Evolutionary conservation across 2,329 filamentous ascomycete species (phyloP).

Genomic region (Botrytis paeoniae): DNA sequence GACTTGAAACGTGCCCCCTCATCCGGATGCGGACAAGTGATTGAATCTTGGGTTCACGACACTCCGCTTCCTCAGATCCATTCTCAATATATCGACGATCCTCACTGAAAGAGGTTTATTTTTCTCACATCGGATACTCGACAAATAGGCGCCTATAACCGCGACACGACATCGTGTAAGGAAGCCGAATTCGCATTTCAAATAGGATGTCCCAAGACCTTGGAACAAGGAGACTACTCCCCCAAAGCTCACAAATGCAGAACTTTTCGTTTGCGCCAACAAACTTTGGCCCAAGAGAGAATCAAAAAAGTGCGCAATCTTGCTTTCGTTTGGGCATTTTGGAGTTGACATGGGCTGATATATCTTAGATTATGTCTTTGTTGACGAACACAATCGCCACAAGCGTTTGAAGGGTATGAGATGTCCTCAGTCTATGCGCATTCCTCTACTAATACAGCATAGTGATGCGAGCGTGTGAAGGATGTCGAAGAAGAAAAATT

Average conservation of each 20-base stretch:
- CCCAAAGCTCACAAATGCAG: slow-evolving; percentile 68
- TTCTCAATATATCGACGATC: not conserved
- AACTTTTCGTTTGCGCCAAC: slow-evolving; percentile 73
- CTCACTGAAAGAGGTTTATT: not conserved
- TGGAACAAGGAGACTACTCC: slow-evolving; percentile 59
- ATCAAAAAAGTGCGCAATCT: slow-evolving; percentile 71
- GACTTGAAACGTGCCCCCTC: slow-evolving; percentile 12
- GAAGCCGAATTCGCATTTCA: slow-evolving; percentile 1
- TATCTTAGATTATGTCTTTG: slow-evolving; percentile 88
- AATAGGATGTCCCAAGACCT: slow-evolving; percentile 57
- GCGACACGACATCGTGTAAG: not conserved
- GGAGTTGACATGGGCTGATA: slow-evolving; percentile 35
- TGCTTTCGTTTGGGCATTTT: not conserved
- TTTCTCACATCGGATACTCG: not conserved
- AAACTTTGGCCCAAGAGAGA: slow-evolving; percentile 64
- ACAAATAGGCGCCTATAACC: not conserved
- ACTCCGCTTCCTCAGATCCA: slow-evolving; percentile 3
- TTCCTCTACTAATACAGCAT: slow-evolving; percentile 27
- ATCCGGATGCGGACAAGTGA: not conserved
- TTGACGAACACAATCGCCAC: slow-evolving; percentile 97
- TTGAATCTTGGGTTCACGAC: slow-evolving; percentile 8
- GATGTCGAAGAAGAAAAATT: slow-evolving; percentile 91
- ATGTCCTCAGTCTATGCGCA: not conserved
- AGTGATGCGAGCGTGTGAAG: slow-evolving; percentile 98
- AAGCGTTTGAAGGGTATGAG: slow-evolving; percentile 85